A percentile compares a stretch with the other conserved stretches of the same genome.
phyloP scores from a whole-genome alignment of 2,329 filamentous ascomycete species.

The Exophiala mesophila region DNA sequence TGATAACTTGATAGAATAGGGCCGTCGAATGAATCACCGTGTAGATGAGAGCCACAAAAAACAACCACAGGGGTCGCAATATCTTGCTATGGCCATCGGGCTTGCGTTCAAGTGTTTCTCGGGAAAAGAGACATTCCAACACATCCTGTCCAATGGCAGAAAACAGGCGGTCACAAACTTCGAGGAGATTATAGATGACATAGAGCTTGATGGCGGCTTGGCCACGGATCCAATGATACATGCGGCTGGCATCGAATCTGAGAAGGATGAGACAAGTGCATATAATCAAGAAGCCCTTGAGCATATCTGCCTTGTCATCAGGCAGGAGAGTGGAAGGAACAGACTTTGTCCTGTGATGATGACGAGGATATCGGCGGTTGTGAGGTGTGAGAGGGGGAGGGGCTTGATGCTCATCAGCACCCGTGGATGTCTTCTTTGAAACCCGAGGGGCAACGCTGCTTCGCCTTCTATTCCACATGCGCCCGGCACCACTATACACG shows the following conservation, averaged over 20 bases:
- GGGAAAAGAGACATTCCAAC: conserved; percentile 88
- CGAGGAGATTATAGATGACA: conserved; percentile 96
- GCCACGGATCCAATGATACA: conserved; percentile 96
- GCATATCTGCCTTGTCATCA: conserved; percentile 89
- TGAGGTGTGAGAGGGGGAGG: conserved; percentile 30
- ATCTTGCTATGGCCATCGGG: conserved; percentile 87
- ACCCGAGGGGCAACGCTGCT: conserved; percentile 35
- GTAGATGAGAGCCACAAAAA: conserved; percentile 77
- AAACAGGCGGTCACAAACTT: conserved; percentile 80
- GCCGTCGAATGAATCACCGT: conserved; percentile 82
- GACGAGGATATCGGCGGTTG: conserved; percentile 11
- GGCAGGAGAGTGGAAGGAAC: conserved; percentile 77
- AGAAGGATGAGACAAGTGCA: conserved; percentile 80
- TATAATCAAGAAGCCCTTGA: conserved; percentile 85
- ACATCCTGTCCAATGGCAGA: conserved; percentile 93
- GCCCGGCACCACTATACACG: conserved; percentile 71
- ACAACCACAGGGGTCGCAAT: conserved; percentile 83
- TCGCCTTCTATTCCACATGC: conserved; percentile 60
- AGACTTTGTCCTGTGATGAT: conserved; percentile 73
- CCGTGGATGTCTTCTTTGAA: conserved; percentile 1
- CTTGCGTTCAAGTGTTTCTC: conserved; percentile 84
- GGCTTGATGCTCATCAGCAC: not conserved
- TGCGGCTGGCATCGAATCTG: conserved; percentile 87
- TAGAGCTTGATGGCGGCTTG: conserved; percentile 98
- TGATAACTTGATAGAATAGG: conserved; percentile 96